A percentile compares a stretch with the other conserved stretches of the same genome.
Evolutionary conservation across 192 early-diverging fungal genomes (phyloP).

Genomic region (Podila clonocystis): DNA sequence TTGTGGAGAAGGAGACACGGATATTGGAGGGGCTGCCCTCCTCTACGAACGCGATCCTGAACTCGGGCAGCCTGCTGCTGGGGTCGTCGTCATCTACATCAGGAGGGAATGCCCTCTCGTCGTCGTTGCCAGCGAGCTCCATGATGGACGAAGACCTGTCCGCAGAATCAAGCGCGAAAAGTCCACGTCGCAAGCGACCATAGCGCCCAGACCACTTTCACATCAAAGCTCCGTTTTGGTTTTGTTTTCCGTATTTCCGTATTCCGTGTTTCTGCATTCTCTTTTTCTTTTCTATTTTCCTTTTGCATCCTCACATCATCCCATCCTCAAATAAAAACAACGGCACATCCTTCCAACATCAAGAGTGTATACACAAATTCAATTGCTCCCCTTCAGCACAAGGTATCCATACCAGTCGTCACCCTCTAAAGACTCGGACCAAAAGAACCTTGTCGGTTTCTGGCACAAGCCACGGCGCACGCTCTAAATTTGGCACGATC

Average conservation of each 20-base stretch:
- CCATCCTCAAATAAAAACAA: no score
- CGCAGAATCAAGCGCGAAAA: neutral
- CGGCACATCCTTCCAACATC: no score
- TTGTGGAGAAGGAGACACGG: constrained; percentile 52
- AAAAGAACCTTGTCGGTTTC: no score
- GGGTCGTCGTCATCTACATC: neutral
- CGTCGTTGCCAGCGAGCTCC: neutral
- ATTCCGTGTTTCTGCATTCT: neutral
- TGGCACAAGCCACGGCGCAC: no score
- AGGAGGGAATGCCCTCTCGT: neutral
- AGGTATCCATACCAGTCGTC: no score
- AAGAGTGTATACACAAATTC: no score
- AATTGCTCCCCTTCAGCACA: no score
- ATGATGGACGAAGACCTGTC: neutral
- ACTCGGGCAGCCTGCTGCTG: neutral
- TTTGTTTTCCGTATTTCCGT: neutral
- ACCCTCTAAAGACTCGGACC: no score
- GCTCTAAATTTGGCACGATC: no score
- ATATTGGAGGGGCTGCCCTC: neutral
- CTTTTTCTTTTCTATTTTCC: neutral
- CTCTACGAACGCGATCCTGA: constrained; percentile 1
- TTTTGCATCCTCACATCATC: no score
- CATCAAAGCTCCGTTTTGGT: neutral
- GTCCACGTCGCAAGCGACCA: neutral
- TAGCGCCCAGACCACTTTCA: neutral